Base-by-base conservation (phyloP, 2,329 filamentous ascomycete species). In the Celoporthe dispersa region DNA sequence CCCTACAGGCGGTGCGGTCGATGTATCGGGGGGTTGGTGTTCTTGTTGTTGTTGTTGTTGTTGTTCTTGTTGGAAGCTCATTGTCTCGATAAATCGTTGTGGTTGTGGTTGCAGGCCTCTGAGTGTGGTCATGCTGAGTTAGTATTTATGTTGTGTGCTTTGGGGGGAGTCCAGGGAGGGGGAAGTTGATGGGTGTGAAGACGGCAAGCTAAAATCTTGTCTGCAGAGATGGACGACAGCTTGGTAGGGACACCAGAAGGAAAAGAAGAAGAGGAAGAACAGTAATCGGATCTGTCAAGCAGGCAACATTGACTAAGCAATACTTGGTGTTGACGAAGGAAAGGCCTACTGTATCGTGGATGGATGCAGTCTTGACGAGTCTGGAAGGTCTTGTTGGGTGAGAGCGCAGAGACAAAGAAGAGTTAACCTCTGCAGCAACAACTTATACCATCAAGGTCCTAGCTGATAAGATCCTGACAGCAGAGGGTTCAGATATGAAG, bases 321-420 rank as follows among this genome's bases (percentile, higher is more conserved):
- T 22, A 61, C 22, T 7, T 61, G 59, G 19, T 22, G 12, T 39
- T 35, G 59, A 61, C 12, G 59, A 39, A 22, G 59, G 59, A 37
- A 39, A 11, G 33, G 25, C 59, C 9, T 39, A 37, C 59, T 11
- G 33, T 61, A n/a, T 22, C 8, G 19, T 25, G 11, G 57, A 37
- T 53, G 19, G 57, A 60, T 37, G 8, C 33, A 9, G 33, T 37
- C 22, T 25, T n/a, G 9, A n/a, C 6, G 11, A 25, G 33, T 61
- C n/a, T 61, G 59, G 22, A 33, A 39, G 59, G 22, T 39, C 59
- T n/a, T 61, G 59, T 61, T 16, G 33, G 59, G 16, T 61, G 59
- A 61, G 22, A 25, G 3, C 9, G 25, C 53, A 6, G 28, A 57
- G 22, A n/a, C 44, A n/a, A 9, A 39, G 16, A 37, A 33, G 59